Evolutionary conservation across 2,329 filamentous ascomycete genomes (phyloP), one percentile per base, ranked within the genome.

Genomic region (Pezicula neosporulosa): DNA sequence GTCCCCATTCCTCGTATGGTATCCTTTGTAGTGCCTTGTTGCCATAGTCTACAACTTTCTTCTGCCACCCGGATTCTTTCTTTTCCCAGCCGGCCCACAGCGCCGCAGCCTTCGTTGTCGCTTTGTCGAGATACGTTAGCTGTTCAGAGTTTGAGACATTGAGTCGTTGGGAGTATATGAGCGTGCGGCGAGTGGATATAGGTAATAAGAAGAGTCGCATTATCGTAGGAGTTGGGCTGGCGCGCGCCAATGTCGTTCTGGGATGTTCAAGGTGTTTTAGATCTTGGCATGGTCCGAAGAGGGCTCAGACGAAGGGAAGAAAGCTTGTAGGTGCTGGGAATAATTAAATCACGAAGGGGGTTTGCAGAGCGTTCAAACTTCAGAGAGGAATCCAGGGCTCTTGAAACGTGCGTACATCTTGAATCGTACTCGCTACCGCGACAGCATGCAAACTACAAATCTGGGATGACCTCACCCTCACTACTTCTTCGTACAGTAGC

Each of bases 1-100:
- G 78, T 0, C 90, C 91, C 94, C 94, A 99, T 85, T 99, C 94
- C 72, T 97, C 89, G 68, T 89, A 97, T 3, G 94, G 89, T 63
- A 99, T 96, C 56, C 90, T 83, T 62, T 89, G 85, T 55, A 99
- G 82, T 15, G 90, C 83, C 45, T 83, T 76, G 72, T 99, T 97
- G 50, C 94, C 94, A 69, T 93, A 95, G 53, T 81, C 78, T 48
- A 94, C 93, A 18, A 97, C 78, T 61, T 83, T 83, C 66, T 87
- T 90, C 76, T 97, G 90, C 94, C 94, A 97, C 49, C 89, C 89
- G 42, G 77, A 77, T 16, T 92, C 85, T 59, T 86, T 87, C 68
- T 87, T 84, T 71, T 97, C 94, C 92, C 93, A 97, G 52, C 77
- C 74, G 4, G 88, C 80, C 93, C 93, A 97, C 41, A 87, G 85